A percentile compares a stretch with the other conserved stretches of the same genome.
Evolutionary conservation across 768 basidiomycete species (phyloP).

Genomic region (Coprinellus micaceus): DNA sequence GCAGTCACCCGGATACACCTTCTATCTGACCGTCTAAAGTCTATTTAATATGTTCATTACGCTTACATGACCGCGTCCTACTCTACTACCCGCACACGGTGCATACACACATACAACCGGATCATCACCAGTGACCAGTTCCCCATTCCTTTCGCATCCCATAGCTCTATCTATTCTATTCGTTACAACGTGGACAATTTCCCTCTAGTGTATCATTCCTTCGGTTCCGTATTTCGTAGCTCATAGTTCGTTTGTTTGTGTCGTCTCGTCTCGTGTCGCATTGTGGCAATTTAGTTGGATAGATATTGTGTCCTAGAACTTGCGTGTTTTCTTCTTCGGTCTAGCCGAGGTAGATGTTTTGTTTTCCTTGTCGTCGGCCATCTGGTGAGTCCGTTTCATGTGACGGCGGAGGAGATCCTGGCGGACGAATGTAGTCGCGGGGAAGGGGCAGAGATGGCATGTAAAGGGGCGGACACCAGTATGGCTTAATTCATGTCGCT

Average conservation of each 20-base stretch:
- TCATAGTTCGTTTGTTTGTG: not conserved
- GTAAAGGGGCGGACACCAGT: constrained; percentile 54
- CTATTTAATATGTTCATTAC: not conserved
- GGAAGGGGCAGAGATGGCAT: constrained; percentile 50
- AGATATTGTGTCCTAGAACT: not conserved
- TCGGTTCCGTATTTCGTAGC: not conserved
- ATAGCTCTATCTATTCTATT: not conserved
- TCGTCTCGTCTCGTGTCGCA: too few relatives aligned
- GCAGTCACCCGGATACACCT: not conserved
- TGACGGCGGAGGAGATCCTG: constrained; percentile 69
- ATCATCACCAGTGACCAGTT: not conserved
- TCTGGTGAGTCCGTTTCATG: constrained; percentile 51
- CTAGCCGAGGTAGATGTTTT: constrained; percentile 13
- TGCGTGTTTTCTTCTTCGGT: constrained; percentile 6
- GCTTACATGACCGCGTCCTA: not conserved
- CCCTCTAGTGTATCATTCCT: not conserved
- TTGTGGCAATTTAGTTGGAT: too few relatives aligned
- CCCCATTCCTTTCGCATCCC: not conserved
- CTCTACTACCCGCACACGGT: not conserved
- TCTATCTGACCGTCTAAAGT: not conserved
- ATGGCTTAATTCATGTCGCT: constrained; percentile 69
- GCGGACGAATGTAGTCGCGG: constrained; percentile 54
- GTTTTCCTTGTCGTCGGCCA: constrained; percentile 28
- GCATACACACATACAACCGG: not conserved
- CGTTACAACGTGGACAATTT: not conserved